Evolutionary conservation across 2,329 filamentous ascomycete species (phyloP).

Genomic region (Myriosclerotinia duriaeana): DNA sequence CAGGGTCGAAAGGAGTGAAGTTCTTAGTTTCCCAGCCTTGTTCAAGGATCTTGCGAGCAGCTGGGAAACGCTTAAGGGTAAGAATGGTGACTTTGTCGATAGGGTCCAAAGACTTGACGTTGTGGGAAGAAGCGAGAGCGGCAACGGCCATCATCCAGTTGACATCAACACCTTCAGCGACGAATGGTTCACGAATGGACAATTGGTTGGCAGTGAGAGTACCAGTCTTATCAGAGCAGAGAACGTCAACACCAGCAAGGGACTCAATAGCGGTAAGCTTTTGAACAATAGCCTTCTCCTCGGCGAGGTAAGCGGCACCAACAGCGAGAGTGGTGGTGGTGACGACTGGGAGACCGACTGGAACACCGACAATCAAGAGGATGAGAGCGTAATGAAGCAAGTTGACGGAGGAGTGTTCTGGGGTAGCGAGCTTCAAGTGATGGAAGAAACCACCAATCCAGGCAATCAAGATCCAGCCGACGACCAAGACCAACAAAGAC

Average conservation of each 20-base stretch:
- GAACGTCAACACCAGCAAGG: conserved; percentile 71
- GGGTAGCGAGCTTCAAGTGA: conserved; percentile 61
- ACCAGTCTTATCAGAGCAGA: conserved; percentile 81
- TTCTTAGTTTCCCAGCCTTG: conserved; percentile 76
- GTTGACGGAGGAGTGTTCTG: conserved; percentile 58
- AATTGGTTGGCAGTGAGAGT: conserved; percentile 75
- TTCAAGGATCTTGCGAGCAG: conserved; percentile 72
- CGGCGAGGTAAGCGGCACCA: conserved; percentile 72
- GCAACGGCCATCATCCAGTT: conserved; percentile 85
- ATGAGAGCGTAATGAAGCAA: conserved; percentile 68
- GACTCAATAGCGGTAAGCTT: conserved; percentile 79
- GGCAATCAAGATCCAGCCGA: conserved; percentile 71
- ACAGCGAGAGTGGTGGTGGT: conserved; percentile 76
- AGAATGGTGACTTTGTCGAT: conserved; percentile 79
- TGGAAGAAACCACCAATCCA: conserved; percentile 82
- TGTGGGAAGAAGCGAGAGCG: conserved; percentile 74
- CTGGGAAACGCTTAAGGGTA: conserved; percentile 73
- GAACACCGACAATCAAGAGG: conserved; percentile 74
- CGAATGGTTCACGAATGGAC: conserved; percentile 73
- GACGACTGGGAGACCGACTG: conserved; percentile 76
- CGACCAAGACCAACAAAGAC: conserved; percentile 69
- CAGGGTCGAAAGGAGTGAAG: conserved; percentile 75
- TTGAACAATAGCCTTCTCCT: conserved; percentile 77
- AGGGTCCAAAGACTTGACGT: conserved; percentile 74
- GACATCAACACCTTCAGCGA: conserved; percentile 73